Conservation (phyloP, 331 rosid genomes). For the Saraca asoca region DNA sequence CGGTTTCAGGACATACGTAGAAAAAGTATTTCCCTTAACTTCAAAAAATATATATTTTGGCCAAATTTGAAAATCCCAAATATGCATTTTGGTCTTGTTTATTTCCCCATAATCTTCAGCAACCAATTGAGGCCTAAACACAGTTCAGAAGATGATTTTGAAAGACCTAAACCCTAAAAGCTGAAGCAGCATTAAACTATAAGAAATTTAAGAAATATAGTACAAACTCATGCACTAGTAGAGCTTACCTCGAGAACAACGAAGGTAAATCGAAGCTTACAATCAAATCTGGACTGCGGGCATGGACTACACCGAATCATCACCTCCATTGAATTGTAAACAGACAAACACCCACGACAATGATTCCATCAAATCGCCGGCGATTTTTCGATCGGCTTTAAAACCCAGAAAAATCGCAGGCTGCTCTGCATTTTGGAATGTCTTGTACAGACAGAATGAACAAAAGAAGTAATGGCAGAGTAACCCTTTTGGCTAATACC, state of each 20-base stretch:
- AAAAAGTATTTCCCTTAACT: constrained; percentile 1
- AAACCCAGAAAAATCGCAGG: constrained; percentile 47
- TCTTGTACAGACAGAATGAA: not conserved
- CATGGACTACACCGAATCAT: constrained; percentile 56
- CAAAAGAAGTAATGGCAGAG: not conserved
- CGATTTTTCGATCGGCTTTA: constrained; percentile 54
- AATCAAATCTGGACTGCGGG: constrained; percentile 49
- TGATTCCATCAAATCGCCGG: constrained; percentile 80
- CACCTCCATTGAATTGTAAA: constrained; percentile 60
- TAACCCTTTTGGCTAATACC: constrained; percentile 13
- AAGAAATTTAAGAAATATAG: not conserved
- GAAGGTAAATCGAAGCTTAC: constrained; percentile 48
- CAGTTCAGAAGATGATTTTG: not conserved
- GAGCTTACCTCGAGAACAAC: constrained; percentile 66
- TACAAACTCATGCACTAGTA: constrained; percentile 5
- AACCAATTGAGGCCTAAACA: constrained; percentile 24
- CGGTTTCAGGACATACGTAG: constrained; percentile 5
- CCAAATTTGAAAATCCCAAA: constrained; percentile 26
- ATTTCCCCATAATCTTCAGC: constrained; percentile 29
- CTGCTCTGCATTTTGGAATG: constrained; percentile 54
- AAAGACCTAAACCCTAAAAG: constrained; percentile 22
- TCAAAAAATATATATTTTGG: not conserved
- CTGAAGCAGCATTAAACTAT: constrained; percentile 16
- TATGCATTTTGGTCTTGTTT: constrained; percentile 9
- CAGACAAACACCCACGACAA: constrained; percentile 33